phyloP scores from a whole-genome alignment of 108 stramenopile genomes.

The Chaetoceros muelleri region DNA sequence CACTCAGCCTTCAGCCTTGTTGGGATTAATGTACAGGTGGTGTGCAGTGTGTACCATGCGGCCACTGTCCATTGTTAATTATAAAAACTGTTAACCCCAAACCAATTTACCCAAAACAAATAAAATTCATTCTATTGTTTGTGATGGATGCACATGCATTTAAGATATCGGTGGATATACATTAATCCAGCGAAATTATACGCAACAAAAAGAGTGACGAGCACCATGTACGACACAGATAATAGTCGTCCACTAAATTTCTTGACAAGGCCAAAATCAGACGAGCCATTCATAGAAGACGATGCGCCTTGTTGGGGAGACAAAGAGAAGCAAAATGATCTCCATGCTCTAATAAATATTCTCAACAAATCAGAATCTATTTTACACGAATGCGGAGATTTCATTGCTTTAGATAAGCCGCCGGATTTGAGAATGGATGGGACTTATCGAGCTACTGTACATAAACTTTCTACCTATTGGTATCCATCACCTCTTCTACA shows the following conservation, averaged over 20 bases:
- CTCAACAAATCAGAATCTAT: constrained; percentile 11
- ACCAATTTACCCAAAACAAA: no score
- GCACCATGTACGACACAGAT: not conserved
- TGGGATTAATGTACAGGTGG: no score
- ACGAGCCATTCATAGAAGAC: not conserved
- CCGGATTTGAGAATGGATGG: constrained; percentile 87
- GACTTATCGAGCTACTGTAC: constrained; percentile 49
- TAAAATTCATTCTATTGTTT: no score
- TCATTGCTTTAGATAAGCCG: constrained; percentile 72
- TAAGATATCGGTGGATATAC: no score
- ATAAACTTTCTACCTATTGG: constrained; percentile 65
- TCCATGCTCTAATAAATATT: not conserved
- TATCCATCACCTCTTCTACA: constrained; percentile 54
- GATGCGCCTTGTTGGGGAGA: not conserved
- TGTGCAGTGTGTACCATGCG: no score
- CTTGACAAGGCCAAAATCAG: not conserved
- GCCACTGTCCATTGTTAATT: no score
- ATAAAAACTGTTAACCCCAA: no score
- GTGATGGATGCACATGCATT: no score
- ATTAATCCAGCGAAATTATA: no score
- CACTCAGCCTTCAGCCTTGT: no score
- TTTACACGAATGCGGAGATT: constrained; percentile 48
- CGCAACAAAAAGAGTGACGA: not conserved
- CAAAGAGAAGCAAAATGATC: not conserved
- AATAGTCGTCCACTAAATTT: not conserved